Base-by-base conservation (phyloP, 768 basidiomycete species). In the Suillus ampliporus region DNA sequence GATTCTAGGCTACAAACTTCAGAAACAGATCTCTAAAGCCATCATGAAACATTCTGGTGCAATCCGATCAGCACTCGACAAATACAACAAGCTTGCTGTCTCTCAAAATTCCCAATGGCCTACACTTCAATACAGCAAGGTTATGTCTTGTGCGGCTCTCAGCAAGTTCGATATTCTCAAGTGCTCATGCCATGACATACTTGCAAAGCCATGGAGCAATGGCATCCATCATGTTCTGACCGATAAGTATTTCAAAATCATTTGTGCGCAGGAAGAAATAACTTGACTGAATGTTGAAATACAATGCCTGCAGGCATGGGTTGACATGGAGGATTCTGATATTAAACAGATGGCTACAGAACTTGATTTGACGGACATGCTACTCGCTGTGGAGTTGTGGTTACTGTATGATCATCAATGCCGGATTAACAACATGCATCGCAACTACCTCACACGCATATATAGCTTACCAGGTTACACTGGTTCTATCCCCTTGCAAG, bases 1-100 rank as follows among this genome's bases (percentile, higher is more conserved):
- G n/a, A n/a, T n/a, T n/a, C n/a, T n/a, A 41, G 71, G 74, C 1
- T 80, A 80, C 58, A 74, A 74, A 50, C 61, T 77, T 58, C 66
- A 74, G 2, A 68, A 68, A 13, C 69, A 76, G 53, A 78, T 81
- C 23, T 73, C 72, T 0, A 75, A 78, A 62, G 73, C 75, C 1
- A 62, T 80, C 1, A 69, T 76, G 60, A 61, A 64, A 9, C 61
- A 75, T 9, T 72, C 72, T 2, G 65, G 69, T 23, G 74, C 79
- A 4, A 78, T 81, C 38, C 67, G 60, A 44, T 68, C 62, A 43
- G 76, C 78, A 1, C 65, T 80, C 1, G 59, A 69, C 1, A 54
- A 54, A 35, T 80, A 79, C 67, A 80, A 81, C 47, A 46, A 48
- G 11, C 64, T 66, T 10, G 78, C 76, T 0, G 17, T 41, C 3